Evolutionary conservation across 495 filamentous ascomycete genomes (phyloP).

Genomic region (Penicillium egyptiacum): DNA sequence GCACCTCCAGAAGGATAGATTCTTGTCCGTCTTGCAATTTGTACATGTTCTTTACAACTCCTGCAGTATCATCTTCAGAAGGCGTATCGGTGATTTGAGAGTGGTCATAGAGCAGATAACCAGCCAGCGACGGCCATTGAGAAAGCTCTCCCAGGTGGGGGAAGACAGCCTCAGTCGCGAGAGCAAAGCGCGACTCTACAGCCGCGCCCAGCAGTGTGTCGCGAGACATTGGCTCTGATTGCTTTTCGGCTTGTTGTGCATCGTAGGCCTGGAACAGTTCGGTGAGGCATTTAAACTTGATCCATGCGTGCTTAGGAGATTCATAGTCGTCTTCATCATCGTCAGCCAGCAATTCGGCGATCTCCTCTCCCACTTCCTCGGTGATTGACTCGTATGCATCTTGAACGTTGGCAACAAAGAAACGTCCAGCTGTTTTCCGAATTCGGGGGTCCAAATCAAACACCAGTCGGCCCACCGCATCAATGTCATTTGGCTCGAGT

Average conservation of each 20-base stretch:
- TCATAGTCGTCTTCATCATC: slow-evolving; percentile 70
- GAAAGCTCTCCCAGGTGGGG: slow-evolving; percentile 74
- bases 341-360: slow-evolving; percentile 65
- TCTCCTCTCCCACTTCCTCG: slow-evolving; percentile 81
- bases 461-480: slow-evolving; percentile 77
- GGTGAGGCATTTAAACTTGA: slow-evolving; percentile 84
- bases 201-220: slow-evolving; percentile 42
- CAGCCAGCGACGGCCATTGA: slow-evolving; percentile 85
- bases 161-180: slow-evolving; percentile 82
- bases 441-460: slow-evolving; percentile 83
- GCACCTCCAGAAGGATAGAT: slow-evolving; percentile 78
- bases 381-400: slow-evolving; percentile 76
- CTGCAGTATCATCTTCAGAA: slow-evolving; percentile 51
- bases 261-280: slow-evolving; percentile 83
- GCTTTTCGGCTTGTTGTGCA: slow-evolving; percentile 49
- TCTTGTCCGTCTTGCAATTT: slow-evolving; percentile 78
- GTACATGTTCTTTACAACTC: slow-evolving; percentile 61
- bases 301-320: slow-evolving; percentile 75
- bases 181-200: slow-evolving; percentile 75
- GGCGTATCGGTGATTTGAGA: slow-evolving; percentile 56
- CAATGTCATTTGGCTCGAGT: slow-evolving; percentile 87
- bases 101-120: slow-evolving; percentile 90
- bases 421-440: slow-evolving; percentile 81
- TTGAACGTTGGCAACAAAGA: slow-evolving; percentile 83
- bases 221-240: slow-evolving; percentile 34